A percentile compares a stretch with the other conserved stretches of the same genome.
phyloP scores from a whole-genome alignment of 176 grass and related monocot species.

The Oryza coarctata region DNA sequence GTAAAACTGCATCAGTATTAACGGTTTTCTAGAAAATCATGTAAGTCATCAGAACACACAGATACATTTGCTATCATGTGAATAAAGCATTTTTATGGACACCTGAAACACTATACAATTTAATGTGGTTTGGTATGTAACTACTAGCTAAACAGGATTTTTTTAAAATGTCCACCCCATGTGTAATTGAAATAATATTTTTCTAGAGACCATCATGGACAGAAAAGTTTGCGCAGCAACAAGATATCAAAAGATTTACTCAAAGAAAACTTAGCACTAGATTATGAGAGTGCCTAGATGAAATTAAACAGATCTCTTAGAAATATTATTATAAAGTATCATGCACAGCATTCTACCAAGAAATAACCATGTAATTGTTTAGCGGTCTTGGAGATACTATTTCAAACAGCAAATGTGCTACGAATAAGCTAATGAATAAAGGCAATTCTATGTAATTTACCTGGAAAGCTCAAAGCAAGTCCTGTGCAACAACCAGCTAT shows the following conservation, averaged over 20 bases:
- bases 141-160: not conserved
- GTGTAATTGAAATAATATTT: not conserved
- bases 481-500: slow-evolving; percentile 86
- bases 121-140: not conserved
- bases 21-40: not conserved
- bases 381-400: not conserved
- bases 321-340: not conserved
- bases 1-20: not conserved
- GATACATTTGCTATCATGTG: not conserved
- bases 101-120: not conserved
- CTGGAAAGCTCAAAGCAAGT: slow-evolving; percentile 94
- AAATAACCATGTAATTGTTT: not conserved
- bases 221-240: not conserved
- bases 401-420: not conserved
- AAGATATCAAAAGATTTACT: not conserved
- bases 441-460: slow-evolving; percentile 40
- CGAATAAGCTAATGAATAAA: not conserved
- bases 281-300: not conserved
- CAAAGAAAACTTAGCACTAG: not conserved
- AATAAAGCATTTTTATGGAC: not conserved
- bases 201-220: not conserved
- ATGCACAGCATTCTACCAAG: not conserved
- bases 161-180: not conserved
- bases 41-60: not conserved
- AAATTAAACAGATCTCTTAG: not conserved